Evolutionary conservation across 1,284 basidiomycete species (phyloP), one percentile per base, ranked within the genome.

Genomic region (Peniophora sp.): DNA sequence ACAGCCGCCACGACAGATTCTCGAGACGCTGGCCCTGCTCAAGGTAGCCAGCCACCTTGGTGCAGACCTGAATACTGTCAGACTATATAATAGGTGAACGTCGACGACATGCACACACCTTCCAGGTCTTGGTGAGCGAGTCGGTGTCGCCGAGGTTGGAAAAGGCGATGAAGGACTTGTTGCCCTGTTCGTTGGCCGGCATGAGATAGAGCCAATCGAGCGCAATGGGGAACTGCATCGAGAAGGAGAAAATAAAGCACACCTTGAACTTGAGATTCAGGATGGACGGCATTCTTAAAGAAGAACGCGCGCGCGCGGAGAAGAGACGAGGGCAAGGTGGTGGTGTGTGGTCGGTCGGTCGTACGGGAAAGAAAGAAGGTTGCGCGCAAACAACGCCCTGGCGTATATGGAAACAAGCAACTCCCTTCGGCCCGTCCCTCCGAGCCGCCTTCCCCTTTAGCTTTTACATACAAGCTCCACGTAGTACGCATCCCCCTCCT

Each of bases 211-310:
- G 23, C 38, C 38, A 41, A 20, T 19, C 12, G 44, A 16, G 44
- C 20, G 44, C 23, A n/a, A n/a, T n/a, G 19, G 23, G 44, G 44
- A 22, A 16, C n/a, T 16, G 44, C 20, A 25, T 45, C 12, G 16
- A 44, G 32, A 47, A 89, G 46, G 50, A 41, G 49, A 43, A 50
- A 56, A 53, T 46, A 50, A 43, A 51, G 72, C 72, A 50, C 56
- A 85, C 85, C 77, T 88, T 88, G 79, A 88, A 87, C 79, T 88
- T 88, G 79, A 88, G 82, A 68, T 88, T 88, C 74, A 86, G 80
- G 69, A 88, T 88, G 69, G 80, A 80, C 74, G 85, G 85, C 84
- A 87, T 87, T 68, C 27, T 32, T 32, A 32, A 32, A 32, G 27
- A 32, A 32, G 27, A 32, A 32, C 27, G 27, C 27, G 27, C 27